Evolutionary conservation across 371 early-diverging fungal species (phyloP).

Genomic region (Cokeromyces recurvatus): DNA sequence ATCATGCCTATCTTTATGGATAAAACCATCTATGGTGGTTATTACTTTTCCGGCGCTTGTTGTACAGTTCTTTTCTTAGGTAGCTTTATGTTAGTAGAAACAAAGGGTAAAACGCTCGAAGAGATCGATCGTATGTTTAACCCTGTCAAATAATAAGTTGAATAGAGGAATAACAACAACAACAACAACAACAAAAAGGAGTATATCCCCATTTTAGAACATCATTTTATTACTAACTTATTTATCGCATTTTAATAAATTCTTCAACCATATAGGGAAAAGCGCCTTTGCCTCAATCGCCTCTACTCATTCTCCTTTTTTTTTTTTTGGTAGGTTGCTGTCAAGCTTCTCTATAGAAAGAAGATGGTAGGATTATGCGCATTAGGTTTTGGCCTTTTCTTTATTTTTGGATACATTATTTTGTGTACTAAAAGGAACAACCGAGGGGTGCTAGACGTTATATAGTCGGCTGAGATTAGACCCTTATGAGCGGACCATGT

Average conservation of each 20-base stretch:
- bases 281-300: too few species aligned
- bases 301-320: too few species aligned
- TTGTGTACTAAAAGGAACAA: conserved; percentile 17
- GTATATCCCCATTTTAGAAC: too few species aligned
- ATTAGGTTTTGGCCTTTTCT: not conserved
- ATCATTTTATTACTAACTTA: too few species aligned
- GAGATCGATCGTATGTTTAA: conserved; percentile 55
- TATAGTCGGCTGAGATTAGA: conserved; percentile 35
- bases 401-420: not conserved
- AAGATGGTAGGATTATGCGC: too few species aligned
- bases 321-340: too few species aligned
- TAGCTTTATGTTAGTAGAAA: conserved; percentile 49
- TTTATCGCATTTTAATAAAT: too few species aligned
- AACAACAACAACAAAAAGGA: too few species aligned
- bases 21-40: conserved; percentile 55
- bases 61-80: conserved; percentile 32
- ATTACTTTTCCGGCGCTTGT: conserved; percentile 53
- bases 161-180: too few species aligned
- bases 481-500: conserved; percentile 44
- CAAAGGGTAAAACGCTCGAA: conserved; percentile 53
- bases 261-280: too few species aligned
- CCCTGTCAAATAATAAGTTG: conserved; percentile 16
- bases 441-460: conserved; percentile 24
- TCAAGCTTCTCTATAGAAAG: too few species aligned
- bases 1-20: conserved; percentile 40